Percentiles rank a stretch among this genome's conserved stretches.
These are phyloP conservation scores for Acidomyces sp. DNA, from an alignment of 495 filamentous ascomycete species.

Conservation along the genomic window DNA sequence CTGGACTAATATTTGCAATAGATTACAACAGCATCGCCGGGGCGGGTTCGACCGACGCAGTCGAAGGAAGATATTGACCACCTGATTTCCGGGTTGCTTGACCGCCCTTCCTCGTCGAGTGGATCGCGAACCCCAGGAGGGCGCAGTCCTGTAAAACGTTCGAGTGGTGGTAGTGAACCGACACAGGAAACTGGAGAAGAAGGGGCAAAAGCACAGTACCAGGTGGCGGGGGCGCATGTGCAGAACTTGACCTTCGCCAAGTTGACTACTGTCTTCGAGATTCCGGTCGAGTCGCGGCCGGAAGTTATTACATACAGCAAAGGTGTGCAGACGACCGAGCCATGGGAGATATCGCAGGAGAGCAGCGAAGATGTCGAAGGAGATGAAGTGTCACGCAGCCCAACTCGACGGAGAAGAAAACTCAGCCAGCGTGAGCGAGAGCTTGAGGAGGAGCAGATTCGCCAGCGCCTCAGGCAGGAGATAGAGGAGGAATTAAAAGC, in stretches of 20 bases:
- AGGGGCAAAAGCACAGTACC: constrained; percentile 21
- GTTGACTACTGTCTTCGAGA: constrained; percentile 61
- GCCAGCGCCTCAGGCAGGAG: constrained; percentile 70
- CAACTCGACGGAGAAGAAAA: constrained; percentile 41
- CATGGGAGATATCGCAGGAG: too few species aligned
- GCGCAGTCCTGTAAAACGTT: constrained; percentile 8
- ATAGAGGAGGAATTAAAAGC: constrained; percentile 83
- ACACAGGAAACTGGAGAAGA: constrained; percentile 37
- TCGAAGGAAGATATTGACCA: constrained; percentile 70
- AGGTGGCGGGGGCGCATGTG: constrained; percentile 17
- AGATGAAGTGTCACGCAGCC: background rate
- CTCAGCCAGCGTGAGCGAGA: constrained; percentile 63
- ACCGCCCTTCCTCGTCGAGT: constrained; percentile 49
- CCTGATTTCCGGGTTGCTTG: constrained; percentile 59
- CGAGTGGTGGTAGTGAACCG: constrained; percentile 60
- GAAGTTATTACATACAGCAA: constrained; percentile 92
- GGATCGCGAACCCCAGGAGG: constrained; percentile 25
- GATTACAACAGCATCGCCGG: too few species aligned
- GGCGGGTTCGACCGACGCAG: too few species aligned
- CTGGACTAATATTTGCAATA: too few species aligned
- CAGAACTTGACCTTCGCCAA: constrained; percentile 59
- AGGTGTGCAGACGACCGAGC: constrained; percentile 67
- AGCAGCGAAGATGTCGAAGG: background rate
- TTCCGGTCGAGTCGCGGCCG: constrained; percentile 37
- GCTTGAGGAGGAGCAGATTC: constrained; percentile 79